Evolutionary conservation across 108 stramenopile species (phyloP), one percentile per base, ranked within the genome.

Genomic region (Skeletonema marinoi): DNA sequence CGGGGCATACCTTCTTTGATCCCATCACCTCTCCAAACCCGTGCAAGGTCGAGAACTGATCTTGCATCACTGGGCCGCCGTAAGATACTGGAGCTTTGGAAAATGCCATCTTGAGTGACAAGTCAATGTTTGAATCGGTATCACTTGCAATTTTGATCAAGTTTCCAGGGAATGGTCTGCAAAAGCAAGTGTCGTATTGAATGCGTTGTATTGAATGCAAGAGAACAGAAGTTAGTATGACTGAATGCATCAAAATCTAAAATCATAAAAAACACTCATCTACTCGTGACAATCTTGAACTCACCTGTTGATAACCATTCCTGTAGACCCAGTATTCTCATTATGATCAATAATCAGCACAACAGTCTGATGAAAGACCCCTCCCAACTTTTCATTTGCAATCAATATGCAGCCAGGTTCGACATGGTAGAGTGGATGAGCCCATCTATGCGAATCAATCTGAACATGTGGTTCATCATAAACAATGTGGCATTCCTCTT

Each of bases 321-420:
- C 95, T 31, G 88, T 92, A 9, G 90, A 84, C 66, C 93, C 93
- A 19, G 77, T 75, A 31, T 72, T 77, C 46, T 95, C 94, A 68
- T 87, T 81, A 69, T 95, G 94, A 36, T 95, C 92, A 67, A 96
- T 90, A 54, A 96, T 88, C 56, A 96, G 74, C 39, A 96, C 93
- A 42, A 96, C 89, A 7, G 95, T 93, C 76, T 93, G 95, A 78
- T 89, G 90, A 75, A 96, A 96, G 30, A 93, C 92, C 19, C 95
- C 95, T 42, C 93, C 91, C 16, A 96, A 74, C 68, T 92, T 92
- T 68, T 96, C 95, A 71, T 96, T 93, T 14, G 95, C 95, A 19
- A 96, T 74, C 66, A 96, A 71, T 54, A 96, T 87, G 71, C 92
- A 90, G 48, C 95, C 95, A 30, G 87, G 91, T 78, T 93, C 95